Percentiles rank a stretch among this genome's conserved stretches.
phyloP scores from a whole-genome alignment of 2,329 filamentous ascomycete genomes.

The Ascochyta rabiei region DNA sequence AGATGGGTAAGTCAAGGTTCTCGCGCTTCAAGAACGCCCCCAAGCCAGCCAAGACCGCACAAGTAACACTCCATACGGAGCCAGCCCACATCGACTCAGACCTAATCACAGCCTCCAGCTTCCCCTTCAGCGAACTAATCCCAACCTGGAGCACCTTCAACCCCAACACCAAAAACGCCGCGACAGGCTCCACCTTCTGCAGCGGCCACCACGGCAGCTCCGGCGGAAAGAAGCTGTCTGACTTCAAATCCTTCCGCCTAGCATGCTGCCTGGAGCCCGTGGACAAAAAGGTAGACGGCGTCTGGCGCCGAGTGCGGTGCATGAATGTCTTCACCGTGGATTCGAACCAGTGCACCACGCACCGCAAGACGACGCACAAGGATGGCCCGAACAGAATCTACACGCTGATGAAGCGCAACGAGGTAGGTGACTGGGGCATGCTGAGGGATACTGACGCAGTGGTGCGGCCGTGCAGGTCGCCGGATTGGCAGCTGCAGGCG shows the following conservation, averaged over 20 bases:
- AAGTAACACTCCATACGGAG: neutral
- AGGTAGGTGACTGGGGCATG: slow-evolving; percentile 10
- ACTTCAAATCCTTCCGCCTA: slow-evolving; percentile 1
- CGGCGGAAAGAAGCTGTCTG: neutral
- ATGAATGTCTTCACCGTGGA: slow-evolving; percentile 6
- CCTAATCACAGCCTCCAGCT: neutral
- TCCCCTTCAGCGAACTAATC: neutral
- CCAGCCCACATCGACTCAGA: neutral
- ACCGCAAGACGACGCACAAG: slow-evolving; percentile 3
- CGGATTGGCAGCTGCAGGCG: too few species aligned
- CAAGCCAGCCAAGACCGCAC: too few species aligned
- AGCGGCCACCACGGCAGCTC: neutral
- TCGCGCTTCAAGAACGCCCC: too few species aligned
- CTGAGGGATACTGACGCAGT: neutral
- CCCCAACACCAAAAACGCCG: neutral
- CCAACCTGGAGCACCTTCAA: neutral
- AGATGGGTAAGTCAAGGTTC: too few species aligned
- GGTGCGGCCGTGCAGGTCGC: too few species aligned
- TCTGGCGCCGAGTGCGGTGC: neutral
- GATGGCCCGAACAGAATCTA: slow-evolving; percentile 18
- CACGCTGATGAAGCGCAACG: neutral
- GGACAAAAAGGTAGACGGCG: neutral
- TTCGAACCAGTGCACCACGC: slow-evolving; percentile 3
- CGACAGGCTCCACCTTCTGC: neutral
- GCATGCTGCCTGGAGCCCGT: slow-evolving; percentile 14